Percentiles rank a stretch among this genome's conserved stretches.
Conservation (phyloP, 768 basidiomycete species). For the Crassisporium funariophilum region DNA sequence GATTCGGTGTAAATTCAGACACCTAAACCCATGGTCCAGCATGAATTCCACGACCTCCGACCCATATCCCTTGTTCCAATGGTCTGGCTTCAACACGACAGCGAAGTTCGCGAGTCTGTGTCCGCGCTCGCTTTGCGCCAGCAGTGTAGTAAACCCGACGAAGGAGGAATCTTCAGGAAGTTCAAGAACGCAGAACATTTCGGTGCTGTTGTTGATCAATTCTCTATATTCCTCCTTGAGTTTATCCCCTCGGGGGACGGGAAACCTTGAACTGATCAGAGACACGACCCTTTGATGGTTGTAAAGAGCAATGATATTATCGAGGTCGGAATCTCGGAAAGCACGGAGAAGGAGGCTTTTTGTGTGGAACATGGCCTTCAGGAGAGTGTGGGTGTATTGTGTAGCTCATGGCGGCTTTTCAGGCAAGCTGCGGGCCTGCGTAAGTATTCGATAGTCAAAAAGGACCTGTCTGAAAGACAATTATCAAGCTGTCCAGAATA, state of each 20-base stretch:
- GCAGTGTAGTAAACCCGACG: conserved; percentile 3
- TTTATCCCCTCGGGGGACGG: conserved; percentile 14
- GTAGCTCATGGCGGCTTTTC: no score
- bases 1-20: conserved; percentile 41
- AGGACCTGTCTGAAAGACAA: no score
- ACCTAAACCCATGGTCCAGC: conserved; percentile 41
- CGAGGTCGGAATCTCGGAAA: conserved; percentile 11
- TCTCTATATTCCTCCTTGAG: conserved; percentile 14
- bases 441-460: no score
- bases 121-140: conserved; percentile 2
- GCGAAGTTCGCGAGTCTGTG: conserved; percentile 2
- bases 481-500: no score
- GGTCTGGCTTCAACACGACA: conserved; percentile 12
- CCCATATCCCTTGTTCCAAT: conserved; percentile 44
- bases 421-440: no score
- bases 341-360: conserved; percentile 21
- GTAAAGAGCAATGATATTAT: conserved; percentile 13
- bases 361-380: no score
- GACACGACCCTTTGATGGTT: conserved; percentile 16
- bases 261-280: conserved; percentile 10
- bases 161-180: no score
- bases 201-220: conserved; percentile 11
- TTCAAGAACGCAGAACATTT: conserved; percentile 24
- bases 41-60: conserved; percentile 42
- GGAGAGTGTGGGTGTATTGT: no score